Percentiles rank a stretch among this genome's conserved stretches.
phyloP scores from a whole-genome alignment of 257 asterid species.

The Solanum lignicaule region DNA sequence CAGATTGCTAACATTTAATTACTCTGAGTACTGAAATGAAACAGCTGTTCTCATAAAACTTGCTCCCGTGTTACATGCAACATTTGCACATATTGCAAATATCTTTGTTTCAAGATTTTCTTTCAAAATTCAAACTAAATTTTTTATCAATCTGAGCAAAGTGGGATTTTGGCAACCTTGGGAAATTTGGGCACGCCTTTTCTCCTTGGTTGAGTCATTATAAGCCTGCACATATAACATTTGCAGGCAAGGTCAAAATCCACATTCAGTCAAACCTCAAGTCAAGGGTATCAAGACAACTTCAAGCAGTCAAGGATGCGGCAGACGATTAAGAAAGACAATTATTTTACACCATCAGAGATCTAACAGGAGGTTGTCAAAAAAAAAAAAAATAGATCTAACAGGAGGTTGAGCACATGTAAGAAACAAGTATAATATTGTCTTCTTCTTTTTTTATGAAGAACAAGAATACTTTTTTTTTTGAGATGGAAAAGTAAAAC shows the following conservation, averaged over 20 bases:
- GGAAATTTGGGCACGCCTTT: constrained; percentile 2
- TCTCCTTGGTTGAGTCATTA: constrained; percentile 3
- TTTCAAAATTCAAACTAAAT: background rate
- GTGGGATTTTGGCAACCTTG: background rate
- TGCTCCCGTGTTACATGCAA: background rate
- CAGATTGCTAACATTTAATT: background rate
- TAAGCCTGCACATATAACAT: constrained; percentile 6
- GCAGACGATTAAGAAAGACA: background rate
- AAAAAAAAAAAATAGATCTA: background rate
- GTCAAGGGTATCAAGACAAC: background rate
- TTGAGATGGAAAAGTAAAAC: background rate
- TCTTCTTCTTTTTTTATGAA: background rate
- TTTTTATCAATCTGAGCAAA: background rate
- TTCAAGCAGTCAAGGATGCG: background rate
- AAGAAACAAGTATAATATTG: background rate
- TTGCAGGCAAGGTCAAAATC: background rate
- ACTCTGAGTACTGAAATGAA: background rate
- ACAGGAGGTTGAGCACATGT: background rate
- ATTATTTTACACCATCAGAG: background rate
- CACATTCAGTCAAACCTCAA: background rate
- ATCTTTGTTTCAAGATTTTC: background rate
- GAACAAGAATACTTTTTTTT: background rate
- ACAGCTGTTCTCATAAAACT: background rate
- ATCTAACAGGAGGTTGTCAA: background rate
- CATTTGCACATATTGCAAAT: background rate